Evolutionary conservation across 164 flowering plant species (phyloP), one percentile per base, ranked within the genome.

Genomic region (Dillenia suffruticosa): DNA sequence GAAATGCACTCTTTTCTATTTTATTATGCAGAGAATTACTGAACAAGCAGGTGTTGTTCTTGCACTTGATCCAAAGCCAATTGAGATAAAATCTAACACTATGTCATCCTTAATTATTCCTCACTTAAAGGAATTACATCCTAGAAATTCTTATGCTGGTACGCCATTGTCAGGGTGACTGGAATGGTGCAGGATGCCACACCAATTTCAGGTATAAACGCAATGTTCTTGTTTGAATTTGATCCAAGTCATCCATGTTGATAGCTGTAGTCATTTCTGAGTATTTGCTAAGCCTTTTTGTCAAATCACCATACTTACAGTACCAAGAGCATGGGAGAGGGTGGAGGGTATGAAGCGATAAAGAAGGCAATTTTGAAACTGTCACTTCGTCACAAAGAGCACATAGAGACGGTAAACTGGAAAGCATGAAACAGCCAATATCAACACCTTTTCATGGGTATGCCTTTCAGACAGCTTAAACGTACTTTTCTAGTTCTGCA

Each of bases 141-240:
- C 0, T 1, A 61, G 6, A 13, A 12, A 22, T 49, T 44, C 46
- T 10, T 16, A 40, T 32, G 40, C 49, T 10, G 24, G 51, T 44
- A 52, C 16, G 32, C 6, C 10, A 9, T 53, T 63, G 45, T 24
- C 76, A 94, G 97, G 97, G 97, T 32, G 99, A 95, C 70, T 95
- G 99, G 99, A 95, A 95, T 70, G 99, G 99, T 54, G 99, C 97
- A 14, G 97, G 99, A 59, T 88, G 94, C 68, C 99, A 95, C 75
- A 88, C 97, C 69, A 95, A 92, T 57, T 95, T 74, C 87, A 94
- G 97, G 98, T 89, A 77, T 14, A 43, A 32, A 32, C 40, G 7
- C 0, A 7, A 5, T 32, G 40, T 32, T 32, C 7, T 32, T 32
- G 7, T 32, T 5, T 32, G 40, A 32, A 32, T 32, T 32, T 32